Percentiles rank a stretch among this genome's conserved stretches.
Conservation (phyloP, 495 filamentous ascomycete species). For the Hyphodiscus hymeniophilus region DNA sequence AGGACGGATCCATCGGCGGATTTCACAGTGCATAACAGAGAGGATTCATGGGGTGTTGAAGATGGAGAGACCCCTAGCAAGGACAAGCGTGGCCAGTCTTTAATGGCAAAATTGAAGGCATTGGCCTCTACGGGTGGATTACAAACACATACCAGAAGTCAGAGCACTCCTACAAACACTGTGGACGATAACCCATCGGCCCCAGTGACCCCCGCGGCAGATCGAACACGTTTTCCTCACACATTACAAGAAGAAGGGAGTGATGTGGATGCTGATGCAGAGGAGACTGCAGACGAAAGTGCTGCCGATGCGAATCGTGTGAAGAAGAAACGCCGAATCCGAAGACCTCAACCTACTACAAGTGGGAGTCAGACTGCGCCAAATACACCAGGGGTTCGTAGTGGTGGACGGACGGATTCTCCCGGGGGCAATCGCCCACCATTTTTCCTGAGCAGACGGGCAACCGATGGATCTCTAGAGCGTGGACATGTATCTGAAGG, state of each 20-base stretch:
- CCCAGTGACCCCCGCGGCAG: conserved; percentile 29
- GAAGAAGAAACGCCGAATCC: conserved; percentile 48
- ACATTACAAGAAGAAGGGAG: conserved; percentile 54
- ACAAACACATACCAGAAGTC: conserved; percentile 36
- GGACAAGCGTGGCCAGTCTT: conserved; percentile 46
- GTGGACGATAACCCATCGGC: conserved; percentile 38
- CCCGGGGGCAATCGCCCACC: conserved; percentile 40
- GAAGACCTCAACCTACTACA: conserved; percentile 25
- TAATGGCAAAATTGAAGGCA: conserved; percentile 59
- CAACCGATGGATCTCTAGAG: conserved; percentile 59
- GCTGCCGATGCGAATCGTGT: conserved; percentile 33
- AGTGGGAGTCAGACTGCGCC: conserved; percentile 44
- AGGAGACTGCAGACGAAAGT: conserved; percentile 57
- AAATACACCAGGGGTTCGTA: conserved; percentile 50
- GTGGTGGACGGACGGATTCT: conserved; percentile 38
- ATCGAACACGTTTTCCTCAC: conserved; percentile 32
- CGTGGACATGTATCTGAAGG: conserved; percentile 78
- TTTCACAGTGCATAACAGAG: conserved; percentile 38
- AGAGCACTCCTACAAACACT: conserved; percentile 28
- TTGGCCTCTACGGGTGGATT: conserved; percentile 36
- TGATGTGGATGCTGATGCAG: conserved; percentile 66
- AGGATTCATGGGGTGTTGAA: conserved; percentile 47
- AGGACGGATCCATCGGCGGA: conserved; percentile 35
- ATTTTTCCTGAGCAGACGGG: conserved; percentile 54
- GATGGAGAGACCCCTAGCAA: conserved; percentile 40